These are phyloP conservation scores for Gossypium turneri DNA, from an alignment of 345 rosid genomes.

Conservation along the genomic window DNA sequence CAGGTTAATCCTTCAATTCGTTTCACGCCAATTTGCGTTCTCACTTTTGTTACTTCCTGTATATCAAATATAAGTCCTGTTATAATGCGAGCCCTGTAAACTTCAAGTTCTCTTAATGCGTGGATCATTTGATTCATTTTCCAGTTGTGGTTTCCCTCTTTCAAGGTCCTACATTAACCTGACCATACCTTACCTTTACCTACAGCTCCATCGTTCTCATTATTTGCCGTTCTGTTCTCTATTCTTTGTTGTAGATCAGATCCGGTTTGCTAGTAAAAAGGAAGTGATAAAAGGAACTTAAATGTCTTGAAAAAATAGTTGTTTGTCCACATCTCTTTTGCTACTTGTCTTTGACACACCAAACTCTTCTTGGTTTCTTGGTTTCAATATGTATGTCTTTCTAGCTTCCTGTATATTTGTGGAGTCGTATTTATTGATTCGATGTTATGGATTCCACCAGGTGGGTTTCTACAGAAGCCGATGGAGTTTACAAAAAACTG, in stretches of 20 bases:
- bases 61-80: neutral
- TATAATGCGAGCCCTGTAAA: neutral
- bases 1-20: constrained; percentile 43
- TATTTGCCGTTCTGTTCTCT: neutral
- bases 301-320: neutral
- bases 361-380: neutral
- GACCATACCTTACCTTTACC: too few species aligned
- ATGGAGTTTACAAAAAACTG: constrained; percentile 25
- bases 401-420: neutral
- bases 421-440: neutral
- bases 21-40: neutral
- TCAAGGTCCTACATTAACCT: too few species aligned
- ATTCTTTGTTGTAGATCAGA: neutral
- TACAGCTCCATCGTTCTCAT: too few species aligned
- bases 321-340: neutral
- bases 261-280: neutral
- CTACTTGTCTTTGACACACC: neutral
- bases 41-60: neutral
- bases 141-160: neutral
- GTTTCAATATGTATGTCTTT: neutral
- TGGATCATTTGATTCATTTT: neutral
- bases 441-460: constrained; percentile 23
- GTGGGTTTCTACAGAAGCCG: constrained; percentile 41
- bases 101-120: neutral
- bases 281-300: neutral